phyloP scores from a whole-genome alignment of 768 basidiomycete genomes.

The Boletus reticuloceps region DNA sequence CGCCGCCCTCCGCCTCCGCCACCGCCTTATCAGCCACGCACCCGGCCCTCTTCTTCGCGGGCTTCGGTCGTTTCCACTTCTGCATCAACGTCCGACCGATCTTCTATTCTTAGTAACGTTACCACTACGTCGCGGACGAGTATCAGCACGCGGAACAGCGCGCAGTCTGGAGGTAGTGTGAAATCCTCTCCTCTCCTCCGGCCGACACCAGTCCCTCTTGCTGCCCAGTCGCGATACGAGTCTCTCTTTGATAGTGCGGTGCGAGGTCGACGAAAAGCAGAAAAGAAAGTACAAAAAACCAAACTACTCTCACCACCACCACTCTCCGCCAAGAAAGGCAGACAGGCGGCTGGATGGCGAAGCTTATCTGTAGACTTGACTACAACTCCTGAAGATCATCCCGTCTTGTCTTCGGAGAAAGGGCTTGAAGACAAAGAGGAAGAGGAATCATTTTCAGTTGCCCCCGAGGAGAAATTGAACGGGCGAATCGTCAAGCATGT shows the following conservation, averaged over 20 bases:
- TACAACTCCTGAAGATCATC: conserved; percentile 40
- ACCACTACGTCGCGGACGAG: conserved; percentile 42
- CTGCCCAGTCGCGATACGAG: conserved; percentile 66
- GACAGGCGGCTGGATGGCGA: conserved; percentile 72
- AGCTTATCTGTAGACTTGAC: conserved; percentile 69
- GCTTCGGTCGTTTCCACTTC: conserved; percentile 36
- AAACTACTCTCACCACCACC: conserved; percentile 34
- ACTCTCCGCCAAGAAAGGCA: conserved; percentile 39
- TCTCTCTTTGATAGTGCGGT: conserved; percentile 62
- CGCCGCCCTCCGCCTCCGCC: conserved; percentile 40
- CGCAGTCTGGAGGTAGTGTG: conserved; percentile 15
- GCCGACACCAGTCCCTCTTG: conserved; percentile 64
- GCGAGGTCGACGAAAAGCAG: conserved; percentile 43
- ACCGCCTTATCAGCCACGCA: conserved; percentile 30
- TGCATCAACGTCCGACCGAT: conserved; percentile 56
- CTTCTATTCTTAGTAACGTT: conserved; percentile 54
- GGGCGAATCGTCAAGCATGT: conserved; percentile 56
- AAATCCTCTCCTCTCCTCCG: conserved; percentile 40
- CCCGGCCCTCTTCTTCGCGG: conserved; percentile 34
- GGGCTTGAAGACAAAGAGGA: conserved; percentile 28
- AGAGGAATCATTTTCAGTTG: conserved; percentile 24
- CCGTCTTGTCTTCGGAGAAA: conserved; percentile 9
- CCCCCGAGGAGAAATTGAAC: conserved; percentile 47
- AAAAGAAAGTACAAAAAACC: conserved; percentile 26
- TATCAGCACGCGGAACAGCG: conserved; percentile 30